Percentiles rank a stretch among this genome's conserved stretches.
Conservation (phyloP, 2,329 filamentous ascomycete species). For the Fusarium tricinctum region DNA sequence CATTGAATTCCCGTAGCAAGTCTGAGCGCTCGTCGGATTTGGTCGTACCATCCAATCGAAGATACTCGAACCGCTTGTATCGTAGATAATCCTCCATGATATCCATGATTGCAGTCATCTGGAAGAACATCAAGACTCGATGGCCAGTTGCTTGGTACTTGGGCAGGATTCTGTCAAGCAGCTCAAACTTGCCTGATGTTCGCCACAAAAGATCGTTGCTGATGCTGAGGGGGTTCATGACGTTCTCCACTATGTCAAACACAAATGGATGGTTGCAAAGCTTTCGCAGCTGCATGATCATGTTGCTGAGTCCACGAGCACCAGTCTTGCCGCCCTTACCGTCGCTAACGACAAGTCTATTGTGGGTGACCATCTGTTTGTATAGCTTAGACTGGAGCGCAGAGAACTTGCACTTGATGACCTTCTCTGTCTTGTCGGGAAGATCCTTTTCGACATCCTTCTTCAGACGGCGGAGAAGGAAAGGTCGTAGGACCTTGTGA, state of each 20-base stretch:
- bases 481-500: slow-evolving; percentile 96
- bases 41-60: slow-evolving; percentile 95
- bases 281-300: slow-evolving; percentile 99
- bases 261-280: slow-evolving; percentile 99
- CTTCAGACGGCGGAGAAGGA: slow-evolving; percentile 97
- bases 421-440: slow-evolving; percentile 98
- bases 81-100: slow-evolving; percentile 99
- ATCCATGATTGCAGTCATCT: slow-evolving; percentile 99
- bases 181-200: slow-evolving; percentile 96
- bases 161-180: slow-evolving; percentile 90
- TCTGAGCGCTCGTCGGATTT: slow-evolving; percentile 98
- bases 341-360: slow-evolving; percentile 93
- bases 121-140: slow-evolving; percentile 99
- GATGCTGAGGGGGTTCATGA: slow-evolving; percentile 90
- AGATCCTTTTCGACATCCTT: slow-evolving; percentile 99
- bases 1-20: slow-evolving; percentile 89
- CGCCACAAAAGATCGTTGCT: slow-evolving; percentile 97
- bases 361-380: slow-evolving; percentile 97
- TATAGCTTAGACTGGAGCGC: slow-evolving; percentile 93
- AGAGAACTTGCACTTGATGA: slow-evolving; percentile 99
- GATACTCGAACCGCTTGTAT: slow-evolving; percentile 84
- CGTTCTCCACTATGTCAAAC: slow-evolving; percentile 96
- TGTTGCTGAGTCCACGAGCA: slow-evolving; percentile 96
- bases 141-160: slow-evolving; percentile 94
- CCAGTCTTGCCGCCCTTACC: slow-evolving; percentile 95